Evolutionary conservation across 208 protist genomes (phyloP).

Genomic region (Zelonia costaricensis): DNA sequence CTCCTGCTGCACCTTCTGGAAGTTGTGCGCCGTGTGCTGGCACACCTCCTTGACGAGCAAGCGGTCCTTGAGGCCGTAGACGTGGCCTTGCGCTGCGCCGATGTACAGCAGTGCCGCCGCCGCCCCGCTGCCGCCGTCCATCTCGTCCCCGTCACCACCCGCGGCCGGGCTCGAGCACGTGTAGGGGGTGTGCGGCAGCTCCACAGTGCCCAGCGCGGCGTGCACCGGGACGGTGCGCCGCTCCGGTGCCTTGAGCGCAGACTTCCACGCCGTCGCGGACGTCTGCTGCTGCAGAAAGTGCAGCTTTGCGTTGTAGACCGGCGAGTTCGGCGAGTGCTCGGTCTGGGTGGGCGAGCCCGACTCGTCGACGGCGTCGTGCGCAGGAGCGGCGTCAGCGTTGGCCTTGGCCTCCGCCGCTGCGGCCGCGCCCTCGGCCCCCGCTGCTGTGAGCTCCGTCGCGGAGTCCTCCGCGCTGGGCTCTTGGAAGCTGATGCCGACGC

Average conservation of each 20-base stretch:
- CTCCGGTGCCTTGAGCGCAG: slow-evolving; percentile 57
- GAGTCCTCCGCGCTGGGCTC: slow-evolving; percentile 19
- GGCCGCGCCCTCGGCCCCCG: not conserved
- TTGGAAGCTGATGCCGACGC: slow-evolving; percentile 48
- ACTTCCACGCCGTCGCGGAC: slow-evolving; percentile 32
- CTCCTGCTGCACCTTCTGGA: slow-evolving; percentile 40
- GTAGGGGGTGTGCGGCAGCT: slow-evolving; percentile 56
- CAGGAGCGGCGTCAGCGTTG: not conserved
- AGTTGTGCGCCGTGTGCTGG: slow-evolving; percentile 46
- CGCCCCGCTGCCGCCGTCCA: slow-evolving; percentile 14
- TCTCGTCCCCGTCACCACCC: slow-evolving; percentile 13
- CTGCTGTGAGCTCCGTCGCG: slow-evolving; percentile 17
- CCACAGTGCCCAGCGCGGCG: slow-evolving; percentile 54
- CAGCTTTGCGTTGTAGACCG: slow-evolving; percentile 11
- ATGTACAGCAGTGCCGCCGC: slow-evolving; percentile 43
- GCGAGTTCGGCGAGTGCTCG: not conserved
- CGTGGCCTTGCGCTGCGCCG: slow-evolving; percentile 59
- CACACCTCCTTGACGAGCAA: slow-evolving; percentile 49
- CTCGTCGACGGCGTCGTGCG: slow-evolving; percentile 4
- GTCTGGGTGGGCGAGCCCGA: not conserved
- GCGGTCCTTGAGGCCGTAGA: slow-evolving; percentile 57
- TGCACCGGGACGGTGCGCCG: slow-evolving; percentile 38
- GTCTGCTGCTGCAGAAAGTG: slow-evolving; percentile 27
- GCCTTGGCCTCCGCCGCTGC: not conserved
- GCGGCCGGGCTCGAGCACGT: slow-evolving; percentile 20